Percentiles rank a stretch among this genome's conserved stretches.
Conservation (phyloP, 495 filamentous ascomycete species). For the Choiromyces venosus region DNA sequence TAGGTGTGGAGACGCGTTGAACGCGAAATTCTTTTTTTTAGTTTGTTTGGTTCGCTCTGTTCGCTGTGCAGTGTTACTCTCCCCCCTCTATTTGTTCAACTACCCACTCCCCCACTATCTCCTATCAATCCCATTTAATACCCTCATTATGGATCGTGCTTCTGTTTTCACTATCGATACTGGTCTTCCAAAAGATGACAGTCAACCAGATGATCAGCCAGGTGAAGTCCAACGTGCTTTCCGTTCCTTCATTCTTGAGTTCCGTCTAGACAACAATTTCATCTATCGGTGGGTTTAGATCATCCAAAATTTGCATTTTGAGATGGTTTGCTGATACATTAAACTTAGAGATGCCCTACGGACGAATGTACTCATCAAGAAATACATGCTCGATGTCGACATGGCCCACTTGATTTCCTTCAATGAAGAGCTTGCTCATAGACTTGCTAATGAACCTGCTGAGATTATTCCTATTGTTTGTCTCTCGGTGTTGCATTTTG, state of each 20-base stretch:
- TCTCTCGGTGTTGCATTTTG: slow-evolving; percentile 1
- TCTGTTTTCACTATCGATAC: slow-evolving; percentile 71
- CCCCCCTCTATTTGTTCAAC: slow-evolving; percentile 21
- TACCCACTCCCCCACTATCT: slow-evolving; percentile 32
- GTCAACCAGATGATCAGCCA: slow-evolving; percentile 52
- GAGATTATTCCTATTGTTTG: slow-evolving; percentile 87
- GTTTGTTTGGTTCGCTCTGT: slow-evolving; percentile 8
- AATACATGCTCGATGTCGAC: slow-evolving; percentile 95
- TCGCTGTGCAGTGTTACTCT: neutral
- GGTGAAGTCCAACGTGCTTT: slow-evolving; percentile 56
- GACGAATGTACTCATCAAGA: slow-evolving; percentile 90
- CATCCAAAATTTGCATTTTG: slow-evolving; percentile 8
- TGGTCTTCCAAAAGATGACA: slow-evolving; percentile 63
- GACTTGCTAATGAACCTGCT: slow-evolving; percentile 80
- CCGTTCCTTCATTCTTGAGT: slow-evolving; percentile 87
- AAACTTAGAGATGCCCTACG: slow-evolving; percentile 77
- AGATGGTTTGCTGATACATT: slow-evolving; percentile 9
- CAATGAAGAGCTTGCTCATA: slow-evolving; percentile 92
- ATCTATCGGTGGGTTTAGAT: slow-evolving; percentile 70
- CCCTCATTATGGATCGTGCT: slow-evolving; percentile 69
- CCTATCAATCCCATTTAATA: slow-evolving; percentile 13
- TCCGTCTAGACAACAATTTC: slow-evolving; percentile 90
- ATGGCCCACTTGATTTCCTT: slow-evolving; percentile 94
- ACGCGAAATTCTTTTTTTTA: slow-evolving; percentile 11
- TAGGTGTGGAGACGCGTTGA: slow-evolving; percentile 1